A percentile compares a stretch with the other conserved stretches of the same genome.
Evolutionary conservation across 176 grass and related monocot species (phyloP).

Genomic region (Tillandsia leiboldiana): DNA sequence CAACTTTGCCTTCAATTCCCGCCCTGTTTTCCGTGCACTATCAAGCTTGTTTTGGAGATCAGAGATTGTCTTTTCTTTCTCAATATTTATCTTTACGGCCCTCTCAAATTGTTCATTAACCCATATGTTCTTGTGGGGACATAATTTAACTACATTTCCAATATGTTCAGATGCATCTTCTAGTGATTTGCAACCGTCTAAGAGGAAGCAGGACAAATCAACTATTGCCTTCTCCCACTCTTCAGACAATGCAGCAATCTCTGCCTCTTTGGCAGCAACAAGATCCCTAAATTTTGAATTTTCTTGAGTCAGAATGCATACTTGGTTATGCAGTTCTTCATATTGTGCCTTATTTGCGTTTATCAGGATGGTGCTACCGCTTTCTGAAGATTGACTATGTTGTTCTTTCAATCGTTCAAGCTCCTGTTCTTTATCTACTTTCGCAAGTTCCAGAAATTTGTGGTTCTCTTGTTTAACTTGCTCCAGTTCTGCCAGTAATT

Average conservation of each 20-base stretch:
- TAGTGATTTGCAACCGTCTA: slow-evolving; percentile 55
- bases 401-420: slow-evolving; percentile 9
- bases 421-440: slow-evolving; percentile 17
- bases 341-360: no score
- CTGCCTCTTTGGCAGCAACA: slow-evolving; percentile 51
- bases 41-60: slow-evolving; percentile 57
- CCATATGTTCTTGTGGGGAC: slow-evolving; percentile 50
- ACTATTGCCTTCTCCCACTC: slow-evolving; percentile 77
- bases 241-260: slow-evolving; percentile 45
- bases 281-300: slow-evolving; percentile 43
- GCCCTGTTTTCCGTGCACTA: slow-evolving; percentile 43
- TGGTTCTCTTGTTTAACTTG: slow-evolving; percentile 25
- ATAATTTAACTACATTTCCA: slow-evolving; percentile 53
- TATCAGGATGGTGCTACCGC: background rate
- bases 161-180: slow-evolving; percentile 71
- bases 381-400: slow-evolving; percentile 17
- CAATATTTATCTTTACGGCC: slow-evolving; percentile 64
- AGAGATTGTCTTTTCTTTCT: slow-evolving; percentile 62
- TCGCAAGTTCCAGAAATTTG: slow-evolving; percentile 11
- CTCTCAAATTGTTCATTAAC: slow-evolving; percentile 63
- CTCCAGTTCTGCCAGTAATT: slow-evolving; percentile 28
- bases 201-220: slow-evolving; percentile 70
- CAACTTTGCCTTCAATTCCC: slow-evolving; percentile 58
- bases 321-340: slow-evolving; percentile 32
- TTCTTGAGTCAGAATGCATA: slow-evolving; percentile 49